Conservation (phyloP, 208 protist species). For the Leishmania martiniquensis region DNA sequence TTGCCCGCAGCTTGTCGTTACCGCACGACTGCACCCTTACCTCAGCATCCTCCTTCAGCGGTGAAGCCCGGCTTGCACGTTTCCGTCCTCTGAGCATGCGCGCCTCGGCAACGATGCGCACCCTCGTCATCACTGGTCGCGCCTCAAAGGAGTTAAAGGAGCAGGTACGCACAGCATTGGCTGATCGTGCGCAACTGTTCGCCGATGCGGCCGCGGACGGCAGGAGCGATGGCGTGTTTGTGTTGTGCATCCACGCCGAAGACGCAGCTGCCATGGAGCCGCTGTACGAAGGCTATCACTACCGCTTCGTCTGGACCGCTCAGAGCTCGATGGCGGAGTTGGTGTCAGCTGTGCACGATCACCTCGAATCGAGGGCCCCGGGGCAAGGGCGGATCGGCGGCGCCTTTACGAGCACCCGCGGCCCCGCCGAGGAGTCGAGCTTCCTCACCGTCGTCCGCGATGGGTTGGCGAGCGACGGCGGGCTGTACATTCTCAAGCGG, state of each 20-base stretch:
- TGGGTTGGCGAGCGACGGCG: conserved; percentile 80
- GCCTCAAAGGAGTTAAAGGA: conserved; percentile 34
- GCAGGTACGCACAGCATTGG: conserved; percentile 29
- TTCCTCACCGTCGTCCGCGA: conserved; percentile 80
- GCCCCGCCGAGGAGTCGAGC: conserved; percentile 29
- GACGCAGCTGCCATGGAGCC: conserved; percentile 41
- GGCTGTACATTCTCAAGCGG: conserved; percentile 72
- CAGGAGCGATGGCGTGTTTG: conserved; percentile 24
- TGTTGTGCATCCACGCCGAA: conserved; percentile 51
- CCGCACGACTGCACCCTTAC: no score
- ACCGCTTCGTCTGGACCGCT: conserved; percentile 55
- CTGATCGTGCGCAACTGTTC: conserved; percentile 23
- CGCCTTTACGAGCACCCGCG: conserved; percentile 71
- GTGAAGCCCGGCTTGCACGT: not conserved
- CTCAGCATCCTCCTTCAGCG: not conserved
- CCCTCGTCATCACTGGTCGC: conserved; percentile 41
- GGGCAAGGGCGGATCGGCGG: conserved; percentile 12
- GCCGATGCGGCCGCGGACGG: not conserved
- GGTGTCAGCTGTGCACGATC: conserved; percentile 22
- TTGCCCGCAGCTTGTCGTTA: not conserved
- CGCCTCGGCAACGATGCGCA: conserved; percentile 17
- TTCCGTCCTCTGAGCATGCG: not conserved
- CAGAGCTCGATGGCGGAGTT: conserved; percentile 53
- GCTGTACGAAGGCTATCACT: conserved; percentile 46
- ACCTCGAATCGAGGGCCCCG: conserved; percentile 20